Base-by-base conservation (phyloP, 768 basidiomycete species). In the Rhizopogon roseolus region DNA sequence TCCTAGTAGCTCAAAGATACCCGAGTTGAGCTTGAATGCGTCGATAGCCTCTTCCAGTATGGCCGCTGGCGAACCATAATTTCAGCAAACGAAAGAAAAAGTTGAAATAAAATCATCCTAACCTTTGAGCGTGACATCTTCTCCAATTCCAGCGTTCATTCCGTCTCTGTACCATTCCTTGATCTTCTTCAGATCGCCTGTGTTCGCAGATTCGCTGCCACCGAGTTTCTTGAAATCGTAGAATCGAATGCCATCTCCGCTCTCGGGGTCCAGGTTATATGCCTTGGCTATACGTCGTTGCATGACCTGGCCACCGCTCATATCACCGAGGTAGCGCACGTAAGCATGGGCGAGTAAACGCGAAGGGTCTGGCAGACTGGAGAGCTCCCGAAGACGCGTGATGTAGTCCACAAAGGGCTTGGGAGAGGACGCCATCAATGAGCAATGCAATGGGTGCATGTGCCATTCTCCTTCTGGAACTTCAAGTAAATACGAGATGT, bases 261-360 rank as follows among this genome's bases (percentile, higher is more conserved):
- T 61, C n/a, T 68, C 72, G 29, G 76, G 74, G 50, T 82, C 76
- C 2, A 91, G 75, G 11, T 68, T 74, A 62, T 90, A 92, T 13
- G 86, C 80, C 65, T 86, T 86, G 14, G 76, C 75, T n/a, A 90
- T 66, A 36, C 73, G 75, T 40, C 80, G 74, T 22, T 82, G 75
- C 61, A 91, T 82, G 54, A 78, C 73, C 71, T 91, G 90, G 1
- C 90, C 90, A 5, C 90, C 89, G 41, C 84, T 86, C 32, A 91
- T 73, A 65, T 92, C 89, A 45, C 88, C 90, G 32, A 91, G 77
- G 67, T 91, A 91, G 34, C 88, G 79, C n/a, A 90, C 86, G 62
- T 91, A 91, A 1, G 89, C 76, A 66, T 92, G 90, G 0, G 89
- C 85, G 6, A 92, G 76, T 7, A 93, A 78, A 6, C 74, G 68